Evolutionary conservation across 352 stramenopile genomes (phyloP), one percentile per base, ranked within the genome.

Genomic region (Elongisporangium senticosum): DNA sequence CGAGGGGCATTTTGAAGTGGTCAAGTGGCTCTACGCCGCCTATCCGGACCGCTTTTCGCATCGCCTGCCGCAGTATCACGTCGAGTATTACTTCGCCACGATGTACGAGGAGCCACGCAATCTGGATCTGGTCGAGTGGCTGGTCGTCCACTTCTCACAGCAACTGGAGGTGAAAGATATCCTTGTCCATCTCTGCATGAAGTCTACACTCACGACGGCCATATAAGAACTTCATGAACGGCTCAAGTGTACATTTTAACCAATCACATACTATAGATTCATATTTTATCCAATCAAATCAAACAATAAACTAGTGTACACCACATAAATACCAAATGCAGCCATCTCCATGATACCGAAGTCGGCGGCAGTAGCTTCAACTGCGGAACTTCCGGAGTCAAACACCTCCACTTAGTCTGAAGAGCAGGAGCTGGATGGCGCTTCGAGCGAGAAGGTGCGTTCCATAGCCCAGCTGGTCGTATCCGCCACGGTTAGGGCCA

Each of bases 391-490:
- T 43, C 33, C 33, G 2, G 33, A 43, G 13, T 10, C 33, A 17
- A 43, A 43, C 33, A 10, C 33, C 11, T 43, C 11, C 33, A 17
- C 13, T 43, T 13, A 6, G 26, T 37, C 26, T 37, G 24, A 28
- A 28, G 24, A 28, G 24, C 24, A 28, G 24, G 24, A 37, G 8
- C 26, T 37, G 1, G 26, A 37, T 11, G 8, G 7, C 33, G 17
- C 11, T 4, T 57, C 53, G 28, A 61, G 33, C 7, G 49, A 59
- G 61, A 56, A 67, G 13, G 56, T 49, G 55, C n/a, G 61, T 63
- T 21, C 61, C 56, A 47, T 63, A 67, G 23, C 55, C 61, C 23
- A 67, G 55, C 55, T 67, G 61, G 26, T 67, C 61, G 43, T 49
- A 63, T 17, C 61, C 61, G 6, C 61, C 61, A 17, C 61, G 63